Percentiles rank a stretch among this genome's conserved stretches.
These are phyloP conservation scores for Penstemon barbatus DNA, from an alignment of 257 asterid genomes.

Conservation along the genomic window DNA sequence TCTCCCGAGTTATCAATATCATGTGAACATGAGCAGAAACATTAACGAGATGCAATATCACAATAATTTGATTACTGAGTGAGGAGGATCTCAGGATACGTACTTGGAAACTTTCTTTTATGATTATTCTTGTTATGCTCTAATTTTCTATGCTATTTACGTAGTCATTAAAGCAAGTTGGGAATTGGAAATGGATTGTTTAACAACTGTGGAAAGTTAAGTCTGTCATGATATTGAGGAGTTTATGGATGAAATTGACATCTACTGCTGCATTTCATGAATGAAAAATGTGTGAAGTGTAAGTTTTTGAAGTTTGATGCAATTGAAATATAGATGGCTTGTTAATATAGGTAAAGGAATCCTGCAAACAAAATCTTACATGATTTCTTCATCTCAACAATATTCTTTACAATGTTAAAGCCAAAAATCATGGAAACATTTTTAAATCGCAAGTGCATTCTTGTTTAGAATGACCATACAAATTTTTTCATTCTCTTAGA, in stretches of 20 bases:
- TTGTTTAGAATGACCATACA: background rate
- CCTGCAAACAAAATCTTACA: background rate
- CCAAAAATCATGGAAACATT: background rate
- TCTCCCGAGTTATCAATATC: background rate
- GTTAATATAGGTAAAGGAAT: background rate
- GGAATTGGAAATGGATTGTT: background rate
- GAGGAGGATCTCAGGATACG: background rate
- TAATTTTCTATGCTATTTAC: background rate
- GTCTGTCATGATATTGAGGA: background rate
- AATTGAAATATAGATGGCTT: background rate
- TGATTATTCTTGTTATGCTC: background rate
- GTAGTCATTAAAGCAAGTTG: background rate
- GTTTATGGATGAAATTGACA: background rate
- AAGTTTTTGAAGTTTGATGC: background rate
- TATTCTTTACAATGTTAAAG: background rate
- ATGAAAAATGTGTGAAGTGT: conserved; percentile 4
- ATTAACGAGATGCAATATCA: background rate
- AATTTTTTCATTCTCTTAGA: background rate
- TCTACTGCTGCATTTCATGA: background rate
- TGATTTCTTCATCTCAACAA: background rate
- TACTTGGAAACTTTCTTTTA: background rate
- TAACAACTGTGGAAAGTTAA: background rate
- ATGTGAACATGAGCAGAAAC: background rate
- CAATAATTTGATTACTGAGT: background rate
- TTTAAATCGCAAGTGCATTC: background rate